Evolutionary conservation across 495 filamentous ascomycete genomes (phyloP).

Genomic region (Neurospora cerealis): DNA sequence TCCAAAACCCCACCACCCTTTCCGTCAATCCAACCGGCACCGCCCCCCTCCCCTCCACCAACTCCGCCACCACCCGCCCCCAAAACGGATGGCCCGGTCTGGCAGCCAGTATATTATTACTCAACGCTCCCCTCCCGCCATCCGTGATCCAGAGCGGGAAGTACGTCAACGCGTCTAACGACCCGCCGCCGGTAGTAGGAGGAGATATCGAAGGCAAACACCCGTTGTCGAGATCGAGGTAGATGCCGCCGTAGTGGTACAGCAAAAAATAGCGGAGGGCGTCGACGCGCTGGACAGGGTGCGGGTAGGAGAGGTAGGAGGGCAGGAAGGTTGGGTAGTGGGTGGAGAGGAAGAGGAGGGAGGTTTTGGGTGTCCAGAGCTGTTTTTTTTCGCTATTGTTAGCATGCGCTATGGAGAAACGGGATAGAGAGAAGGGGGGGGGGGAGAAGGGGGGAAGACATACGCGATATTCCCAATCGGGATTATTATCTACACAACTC

Average conservation of each 20-base stretch:
- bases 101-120: slow-evolving; percentile 81
- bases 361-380: slow-evolving; percentile 81
- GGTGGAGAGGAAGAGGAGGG: slow-evolving; percentile 61
- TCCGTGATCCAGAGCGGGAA: slow-evolving; percentile 78
- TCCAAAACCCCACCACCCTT: not conserved
- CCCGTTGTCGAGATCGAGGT: slow-evolving; percentile 82
- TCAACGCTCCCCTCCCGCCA: slow-evolving; percentile 74
- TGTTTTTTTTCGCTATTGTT: slow-evolving; percentile 13
- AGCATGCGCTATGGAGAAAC: not conserved
- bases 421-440: not conserved
- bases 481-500: slow-evolving; percentile 66
- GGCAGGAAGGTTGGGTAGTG: slow-evolving; percentile 82
- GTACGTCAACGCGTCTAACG: slow-evolving; percentile 49
- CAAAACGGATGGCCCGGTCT: slow-evolving; percentile 80
- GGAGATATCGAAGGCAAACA: slow-evolving; percentile 5
- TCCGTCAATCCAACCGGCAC: not conserved
- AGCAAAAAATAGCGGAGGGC: slow-evolving; percentile 85
- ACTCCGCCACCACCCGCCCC: slow-evolving; percentile 58
- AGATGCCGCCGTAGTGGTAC: slow-evolving; percentile 72
- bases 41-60: slow-evolving; percentile 37
- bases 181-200: not conserved
- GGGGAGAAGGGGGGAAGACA: not conserved
- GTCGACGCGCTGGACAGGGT: slow-evolving; percentile 79
- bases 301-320: slow-evolving; percentile 72
- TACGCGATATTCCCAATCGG: slow-evolving; percentile 76